These are phyloP conservation scores for Prunus armeniaca DNA, from an alignment of 306 rosid genomes.

Conservation along the genomic window DNA sequence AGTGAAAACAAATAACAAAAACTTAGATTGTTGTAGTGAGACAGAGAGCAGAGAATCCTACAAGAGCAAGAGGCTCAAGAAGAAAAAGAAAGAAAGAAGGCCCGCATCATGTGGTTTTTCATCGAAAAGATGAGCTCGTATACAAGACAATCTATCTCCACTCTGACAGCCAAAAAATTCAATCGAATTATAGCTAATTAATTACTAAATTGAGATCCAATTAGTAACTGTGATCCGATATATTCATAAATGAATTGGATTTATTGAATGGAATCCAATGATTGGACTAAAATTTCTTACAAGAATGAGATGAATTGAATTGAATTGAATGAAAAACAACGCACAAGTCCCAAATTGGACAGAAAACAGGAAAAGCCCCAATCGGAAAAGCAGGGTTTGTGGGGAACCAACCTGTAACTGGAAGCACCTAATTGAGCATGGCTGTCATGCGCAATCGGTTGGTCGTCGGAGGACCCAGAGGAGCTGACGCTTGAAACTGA, in stretches of 20 bases:
- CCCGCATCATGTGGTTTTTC: neutral
- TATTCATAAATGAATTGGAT: neutral
- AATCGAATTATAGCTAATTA: slow-evolving; percentile 5
- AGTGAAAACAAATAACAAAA: neutral
- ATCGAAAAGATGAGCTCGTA: neutral
- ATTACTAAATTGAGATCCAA: neutral
- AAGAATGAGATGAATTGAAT: neutral
- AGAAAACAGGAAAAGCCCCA: neutral
- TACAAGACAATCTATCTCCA: neutral
- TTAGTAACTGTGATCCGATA: neutral
- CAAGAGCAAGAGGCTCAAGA: neutral
- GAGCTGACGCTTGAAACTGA: slow-evolving; percentile 82
- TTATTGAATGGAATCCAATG: neutral
- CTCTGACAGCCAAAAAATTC: neutral
- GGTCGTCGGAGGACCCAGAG: slow-evolving; percentile 69
- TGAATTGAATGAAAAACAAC: neutral
- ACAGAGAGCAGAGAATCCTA: neutral
- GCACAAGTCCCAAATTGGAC: neutral
- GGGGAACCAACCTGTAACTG: slow-evolving; percentile 42
- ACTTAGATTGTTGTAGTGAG: neutral
- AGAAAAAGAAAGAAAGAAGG: neutral
- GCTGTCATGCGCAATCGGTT: slow-evolving; percentile 39
- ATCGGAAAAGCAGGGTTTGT: neutral
- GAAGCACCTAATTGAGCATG: slow-evolving; percentile 26
- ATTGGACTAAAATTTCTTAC: neutral